Evolutionary conservation across 345 rosid genomes (phyloP).

Genomic region (Hibiscus mutabilis): DNA sequence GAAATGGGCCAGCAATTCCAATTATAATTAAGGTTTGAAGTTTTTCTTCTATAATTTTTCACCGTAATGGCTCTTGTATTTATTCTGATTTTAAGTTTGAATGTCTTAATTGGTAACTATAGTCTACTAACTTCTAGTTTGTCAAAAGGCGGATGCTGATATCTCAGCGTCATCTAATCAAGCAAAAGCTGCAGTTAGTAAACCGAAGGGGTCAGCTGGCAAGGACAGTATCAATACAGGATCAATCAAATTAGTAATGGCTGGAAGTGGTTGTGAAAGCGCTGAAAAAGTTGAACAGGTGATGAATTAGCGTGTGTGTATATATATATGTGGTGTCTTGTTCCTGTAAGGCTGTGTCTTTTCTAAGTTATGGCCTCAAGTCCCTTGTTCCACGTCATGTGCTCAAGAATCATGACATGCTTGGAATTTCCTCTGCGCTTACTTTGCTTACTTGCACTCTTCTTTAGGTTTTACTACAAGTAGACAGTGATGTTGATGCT

Average conservation of each 20-base stretch:
- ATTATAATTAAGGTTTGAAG: conserved; percentile 61
- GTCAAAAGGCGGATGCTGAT: conserved; percentile 83
- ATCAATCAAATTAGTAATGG: conserved; percentile 65
- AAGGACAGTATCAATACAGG: conserved; percentile 33
- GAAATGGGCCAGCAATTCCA: conserved; percentile 68
- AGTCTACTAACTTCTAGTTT: conserved; percentile 42
- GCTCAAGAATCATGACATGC: not conserved
- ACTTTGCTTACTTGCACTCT: conserved; percentile 9
- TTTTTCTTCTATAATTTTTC: too few relatives aligned
- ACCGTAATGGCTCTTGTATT: not conserved
- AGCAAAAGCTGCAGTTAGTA: conserved; percentile 46
- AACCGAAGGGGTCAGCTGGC: conserved; percentile 34
- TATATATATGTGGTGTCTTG: not conserved
- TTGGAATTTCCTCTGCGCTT: not conserved
- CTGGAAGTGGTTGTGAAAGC: conserved; percentile 67
- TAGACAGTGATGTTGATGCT: conserved; percentile 68
- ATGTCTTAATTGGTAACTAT: conserved; percentile 11
- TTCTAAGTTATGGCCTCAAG: not conserved
- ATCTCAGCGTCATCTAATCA: conserved; percentile 63
- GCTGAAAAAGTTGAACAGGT: conserved; percentile 73
- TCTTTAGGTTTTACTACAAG: conserved; percentile 16
- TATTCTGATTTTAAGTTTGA: conserved; percentile 7
- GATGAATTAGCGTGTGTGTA: conserved; percentile 6
- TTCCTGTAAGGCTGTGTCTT: not conserved
- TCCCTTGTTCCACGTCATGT: not conserved